Base-by-base conservation (phyloP, 1,284 basidiomycete species). In the Trichosporon coremiiforme region DNA sequence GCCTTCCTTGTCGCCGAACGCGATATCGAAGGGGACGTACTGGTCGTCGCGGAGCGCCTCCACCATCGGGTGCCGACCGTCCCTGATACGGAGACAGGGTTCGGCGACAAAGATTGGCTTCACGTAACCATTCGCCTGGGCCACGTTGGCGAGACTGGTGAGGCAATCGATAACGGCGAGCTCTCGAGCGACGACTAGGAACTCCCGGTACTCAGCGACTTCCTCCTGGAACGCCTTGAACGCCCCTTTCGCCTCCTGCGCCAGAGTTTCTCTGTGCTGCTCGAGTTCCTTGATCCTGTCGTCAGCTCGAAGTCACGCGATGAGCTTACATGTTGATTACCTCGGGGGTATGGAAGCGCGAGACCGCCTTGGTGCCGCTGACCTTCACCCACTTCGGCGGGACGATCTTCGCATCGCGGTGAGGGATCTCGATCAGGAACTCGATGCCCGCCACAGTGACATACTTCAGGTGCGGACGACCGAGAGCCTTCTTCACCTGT, bases 321-420 rank as follows among this genome's bases (percentile, higher is more conserved):
- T 9, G 2, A 6, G 67, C 80, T 68, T 65, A 82, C 82, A 92
- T 88, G 20, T 84, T 81, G 66, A 88, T 87, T 20, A 93, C 87
- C 35, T 86, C 86, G 0, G 94, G 93, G 0, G 94, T 90, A 66
- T 91, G 91, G 80, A 92, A 98, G n/a, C 96, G 87, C 63, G 89
- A 88, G 31, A 87, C 84, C 20, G 84, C 84, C 81, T 90, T 95
- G 0, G 95, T 98, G 57, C 88, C 89, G 45, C 89, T 92, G 65
- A 95, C 86, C 47, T 91, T 85, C 63, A 89, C 85, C 95, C 95
- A 99, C 69, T 88, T 87, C 6, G 87, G 86, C 0, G 96, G 96
- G 2, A 94, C 88, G 10, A 87, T 87, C 72, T 88, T 87, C 13
- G 90, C 89, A 63, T 93, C 92, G 7, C 86, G 86, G 65, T 88